Evolutionary conservation across 768 basidiomycete genomes (phyloP), one percentile per base, ranked within the genome.

Genomic region (Pleurotus giganteus): DNA sequence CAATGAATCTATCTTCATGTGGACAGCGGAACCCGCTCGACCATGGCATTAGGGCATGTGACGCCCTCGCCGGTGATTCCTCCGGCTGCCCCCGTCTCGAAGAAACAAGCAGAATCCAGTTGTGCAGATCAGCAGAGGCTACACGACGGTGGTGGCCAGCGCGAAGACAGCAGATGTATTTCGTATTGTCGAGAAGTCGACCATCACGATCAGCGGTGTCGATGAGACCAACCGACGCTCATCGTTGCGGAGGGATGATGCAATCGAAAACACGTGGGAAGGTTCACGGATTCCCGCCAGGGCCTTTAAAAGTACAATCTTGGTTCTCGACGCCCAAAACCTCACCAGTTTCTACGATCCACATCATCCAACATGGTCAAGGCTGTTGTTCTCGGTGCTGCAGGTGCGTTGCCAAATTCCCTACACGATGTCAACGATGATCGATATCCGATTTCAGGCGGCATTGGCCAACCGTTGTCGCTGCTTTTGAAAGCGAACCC

Each of bases 301-400:
- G 24, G 17, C 21, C 49, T 51, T 32, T 24, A 23, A 34, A 51
- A 24, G 7, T 23, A 12, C 34, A 29, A 19, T 27, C 29, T 28
- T 24, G 55, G 58, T 51, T 52, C 57, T 47, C 54, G 46, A 46
- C 44, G 45, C 36, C 29, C 41, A 24, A 4, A 26, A 39, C 34
- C 13, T 32, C 36, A 39, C 41, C 46, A 17, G 47, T 32, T 19
- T 36, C 37, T 9, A 24, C 23, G 45, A n/a, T 45, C 23, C 53
- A 53, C 53, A 46, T 15, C 41, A 26, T 36, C 45, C 21, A 69
- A 57, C 61, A 79, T 79, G 78, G 76, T 80, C 56, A 94, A 95
- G 74, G 92, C 84, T 77, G 93, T 92, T 68, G 94, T 98, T 61
- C 94, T 98, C 69, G 95, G 95, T 71, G 95, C 95, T 75, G 88